phyloP scores from a whole-genome alignment of 495 filamentous ascomycete species.

The Xylaria venustula region DNA sequence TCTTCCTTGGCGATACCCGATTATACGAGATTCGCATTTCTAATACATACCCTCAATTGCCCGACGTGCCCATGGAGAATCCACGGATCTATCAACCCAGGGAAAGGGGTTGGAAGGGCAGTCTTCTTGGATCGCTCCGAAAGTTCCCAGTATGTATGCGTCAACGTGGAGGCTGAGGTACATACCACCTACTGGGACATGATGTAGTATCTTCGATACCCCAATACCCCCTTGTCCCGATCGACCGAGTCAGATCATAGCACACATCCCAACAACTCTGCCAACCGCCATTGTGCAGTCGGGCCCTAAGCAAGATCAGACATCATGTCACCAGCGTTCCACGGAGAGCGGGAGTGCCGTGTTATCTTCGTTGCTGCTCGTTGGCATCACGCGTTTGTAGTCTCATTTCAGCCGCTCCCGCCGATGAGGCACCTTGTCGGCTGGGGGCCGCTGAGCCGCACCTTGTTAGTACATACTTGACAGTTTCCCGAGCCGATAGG shows the following conservation, averaged over 20 bases:
- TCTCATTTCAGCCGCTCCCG: slow-evolving; percentile 30
- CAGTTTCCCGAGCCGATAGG: background rate
- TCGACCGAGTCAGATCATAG: slow-evolving; percentile 13
- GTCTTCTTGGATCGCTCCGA: background rate
- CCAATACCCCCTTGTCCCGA: slow-evolving; percentile 11
- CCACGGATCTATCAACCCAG: background rate
- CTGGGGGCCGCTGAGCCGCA: slow-evolving; percentile 31
- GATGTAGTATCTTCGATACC: slow-evolving; percentile 5
- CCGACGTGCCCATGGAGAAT: background rate
- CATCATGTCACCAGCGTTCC: background rate
- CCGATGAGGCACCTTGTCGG: slow-evolving; percentile 26
- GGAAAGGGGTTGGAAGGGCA: background rate
- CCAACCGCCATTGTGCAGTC: slow-evolving; percentile 15
- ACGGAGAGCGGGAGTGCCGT: background rate
- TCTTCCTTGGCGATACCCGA: background rate
- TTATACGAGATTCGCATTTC: background rate
- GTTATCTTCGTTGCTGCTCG: background rate
- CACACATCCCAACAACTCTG: background rate
- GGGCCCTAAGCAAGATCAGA: background rate
- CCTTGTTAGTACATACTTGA: slow-evolving; percentile 33
- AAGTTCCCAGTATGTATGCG: background rate
- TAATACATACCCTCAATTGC: background rate
- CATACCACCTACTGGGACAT: background rate
- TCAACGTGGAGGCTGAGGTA: slow-evolving; percentile 8
- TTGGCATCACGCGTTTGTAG: slow-evolving; percentile 15